Evolutionary conservation across 2,329 filamentous ascomycete species (phyloP), one percentile per base, ranked within the genome.

Genomic region (Sclerotinia nivalis): DNA sequence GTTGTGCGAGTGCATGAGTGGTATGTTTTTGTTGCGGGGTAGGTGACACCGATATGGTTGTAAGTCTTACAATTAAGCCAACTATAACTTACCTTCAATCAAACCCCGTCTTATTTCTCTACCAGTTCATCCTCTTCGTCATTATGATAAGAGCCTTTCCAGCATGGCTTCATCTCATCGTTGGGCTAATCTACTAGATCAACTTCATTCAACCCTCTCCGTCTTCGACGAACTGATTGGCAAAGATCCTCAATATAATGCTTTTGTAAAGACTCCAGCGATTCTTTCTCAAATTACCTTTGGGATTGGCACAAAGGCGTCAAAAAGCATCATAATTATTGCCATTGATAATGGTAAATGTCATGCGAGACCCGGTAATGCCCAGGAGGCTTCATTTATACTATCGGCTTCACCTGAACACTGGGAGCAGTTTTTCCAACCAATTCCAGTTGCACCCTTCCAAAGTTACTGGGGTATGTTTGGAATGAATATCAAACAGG

Each of bases 401-500:
- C 52, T 66, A 18, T 31, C 12, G 9, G 64, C 64, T 15, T 58
- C 52, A 25, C 69, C 69, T 25, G 69, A 71, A 59, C 69, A 72
- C 61, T 73, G 72, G 69, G 45, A 71, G 34, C 62, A 73, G 31
- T 72, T 73, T 60, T 72, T 72, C 52, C 69, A 70, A 25, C 62
- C 68, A 20, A 61, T 71, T 7, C 68, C 71, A 52, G 66, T 56
- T 1, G 60, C 70, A 37, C 71, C 72, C 1, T 73, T 71, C 22
- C 72, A 72, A 47, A 69, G 58, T 43, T 73, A 71, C 22, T 72
- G 72, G 72, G 72, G 72, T 20, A 73, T 73, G 76, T 78, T 80
- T 25, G 78, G 83, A 3, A 70, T 84, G 83, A 84, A 82, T 71
- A 81, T 82, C 75, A 83, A 84, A 70, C 83, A 85, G 71, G 77